These are phyloP conservation scores for Podila verticillata DNA, from an alignment of 192 early-diverging fungal genomes.

Conservation along the genomic window DNA sequence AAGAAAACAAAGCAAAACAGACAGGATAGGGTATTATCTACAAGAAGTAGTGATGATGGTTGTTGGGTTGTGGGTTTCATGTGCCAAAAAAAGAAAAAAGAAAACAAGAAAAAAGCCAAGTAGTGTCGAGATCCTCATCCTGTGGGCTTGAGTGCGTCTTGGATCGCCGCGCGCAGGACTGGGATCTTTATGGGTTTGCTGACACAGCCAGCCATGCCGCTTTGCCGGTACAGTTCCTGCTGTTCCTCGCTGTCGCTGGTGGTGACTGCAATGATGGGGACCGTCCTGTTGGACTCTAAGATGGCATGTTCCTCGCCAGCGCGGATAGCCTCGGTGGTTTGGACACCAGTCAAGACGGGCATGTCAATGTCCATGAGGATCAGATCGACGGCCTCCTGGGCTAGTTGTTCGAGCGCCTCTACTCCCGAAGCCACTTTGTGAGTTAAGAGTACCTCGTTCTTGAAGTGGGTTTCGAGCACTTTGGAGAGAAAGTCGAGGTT, in stretches of 20 bases:
- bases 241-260: conserved; percentile 61
- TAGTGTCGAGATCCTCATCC: background rate
- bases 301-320: conserved; percentile 32
- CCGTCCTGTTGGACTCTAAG: conserved; percentile 56
- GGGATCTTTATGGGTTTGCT: conserved; percentile 58
- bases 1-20: background rate
- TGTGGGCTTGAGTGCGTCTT: conserved; percentile 9
- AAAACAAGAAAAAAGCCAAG: background rate
- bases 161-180: conserved; percentile 40
- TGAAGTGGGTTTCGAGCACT: conserved; percentile 59
- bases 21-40: background rate
- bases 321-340: conserved; percentile 66
- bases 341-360: conserved; percentile 67
- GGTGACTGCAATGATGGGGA: conserved; percentile 75
- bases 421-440: conserved; percentile 59
- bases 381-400: conserved; percentile 55
- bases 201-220: conserved; percentile 65
- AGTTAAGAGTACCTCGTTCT: conserved; percentile 41
- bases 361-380: conserved; percentile 78
- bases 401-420: conserved; percentile 55
- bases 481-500: conserved; percentile 68
- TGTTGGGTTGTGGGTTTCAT: too few species aligned
- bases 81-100: background rate
- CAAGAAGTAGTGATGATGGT: too few species aligned
- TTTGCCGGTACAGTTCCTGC: conserved; percentile 54